These are phyloP conservation scores for Phytophthora citricola DNA, from an alignment of 352 stramenopile genomes.

Conservation along the genomic window DNA sequence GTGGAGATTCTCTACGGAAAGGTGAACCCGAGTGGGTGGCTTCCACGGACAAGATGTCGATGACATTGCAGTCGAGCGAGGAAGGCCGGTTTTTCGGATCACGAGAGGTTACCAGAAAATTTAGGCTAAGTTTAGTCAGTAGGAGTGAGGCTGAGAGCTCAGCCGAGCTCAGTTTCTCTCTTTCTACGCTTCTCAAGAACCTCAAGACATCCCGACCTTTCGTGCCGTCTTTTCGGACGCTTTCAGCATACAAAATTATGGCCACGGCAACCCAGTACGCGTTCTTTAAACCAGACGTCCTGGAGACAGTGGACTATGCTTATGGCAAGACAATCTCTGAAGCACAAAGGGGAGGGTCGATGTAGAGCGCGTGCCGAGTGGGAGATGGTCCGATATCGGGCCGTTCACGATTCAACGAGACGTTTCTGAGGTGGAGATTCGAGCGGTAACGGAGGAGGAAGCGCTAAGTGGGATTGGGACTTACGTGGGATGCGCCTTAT, in stretches of 20 bases:
- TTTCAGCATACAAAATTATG: not conserved
- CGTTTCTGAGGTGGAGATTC: not conserved
- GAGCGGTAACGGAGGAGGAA: constrained; percentile 7
- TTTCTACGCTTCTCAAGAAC: constrained; percentile 4
- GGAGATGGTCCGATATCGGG: not conserved
- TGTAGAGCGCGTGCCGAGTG: constrained; percentile 1
- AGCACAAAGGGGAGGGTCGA: not conserved
- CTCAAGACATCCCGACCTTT: not conserved
- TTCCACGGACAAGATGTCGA: constrained; percentile 12
- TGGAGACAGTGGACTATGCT: not conserved
- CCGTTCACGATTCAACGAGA: not conserved
- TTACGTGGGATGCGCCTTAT: constrained; percentile 14
- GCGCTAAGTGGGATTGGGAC: constrained; percentile 14
- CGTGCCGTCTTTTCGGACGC: not conserved
- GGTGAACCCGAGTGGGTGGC: not conserved
- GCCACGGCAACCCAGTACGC: no score
- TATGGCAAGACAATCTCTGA: constrained; percentile 6
- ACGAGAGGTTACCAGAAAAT: not conserved
- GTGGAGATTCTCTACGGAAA: not conserved
- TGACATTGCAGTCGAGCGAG: not conserved
- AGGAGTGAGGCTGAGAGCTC: not conserved
- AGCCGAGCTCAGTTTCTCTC: constrained; percentile 1
- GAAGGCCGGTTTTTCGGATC: constrained; percentile 16
- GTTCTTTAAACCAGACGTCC: no score
- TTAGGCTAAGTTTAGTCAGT: not conserved